Evolutionary conservation across 2,329 filamentous ascomycete genomes (phyloP).

Genomic region (Zasmidium angulare): DNA sequence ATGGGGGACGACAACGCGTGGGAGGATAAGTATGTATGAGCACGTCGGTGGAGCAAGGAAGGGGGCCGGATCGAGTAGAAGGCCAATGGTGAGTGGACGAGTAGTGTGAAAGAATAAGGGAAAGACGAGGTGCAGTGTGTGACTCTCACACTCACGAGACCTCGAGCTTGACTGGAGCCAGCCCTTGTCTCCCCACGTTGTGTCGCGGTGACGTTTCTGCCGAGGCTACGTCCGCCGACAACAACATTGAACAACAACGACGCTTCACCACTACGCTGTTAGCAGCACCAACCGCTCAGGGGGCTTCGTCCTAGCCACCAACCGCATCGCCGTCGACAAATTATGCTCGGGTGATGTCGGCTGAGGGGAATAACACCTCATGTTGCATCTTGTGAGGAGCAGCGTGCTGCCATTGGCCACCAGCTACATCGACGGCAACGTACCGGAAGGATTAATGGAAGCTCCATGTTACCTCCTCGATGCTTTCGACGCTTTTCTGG

Average conservation of each 20-base stretch:
- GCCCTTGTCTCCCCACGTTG: background rate
- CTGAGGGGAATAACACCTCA: background rate
- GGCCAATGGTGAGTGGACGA: background rate
- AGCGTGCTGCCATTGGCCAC: background rate
- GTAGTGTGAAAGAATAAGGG: background rate
- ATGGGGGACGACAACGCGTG: slow-evolving; percentile 18
- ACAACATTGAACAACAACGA: background rate
- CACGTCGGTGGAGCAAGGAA: background rate
- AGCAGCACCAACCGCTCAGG: background rate
- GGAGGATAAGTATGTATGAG: background rate
- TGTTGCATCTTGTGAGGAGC: background rate
- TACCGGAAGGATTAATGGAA: background rate
- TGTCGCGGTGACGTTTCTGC: background rate
- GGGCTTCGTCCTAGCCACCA: background rate
- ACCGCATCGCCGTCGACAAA: background rate
- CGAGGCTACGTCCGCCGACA: background rate
- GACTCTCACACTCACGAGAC: background rate
- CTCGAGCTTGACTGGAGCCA: background rate
- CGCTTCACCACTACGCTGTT: background rate
- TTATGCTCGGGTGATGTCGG: background rate
- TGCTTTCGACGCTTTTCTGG: too few relatives aligned
- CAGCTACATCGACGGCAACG: background rate
- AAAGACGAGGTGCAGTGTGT: background rate
- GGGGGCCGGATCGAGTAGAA: background rate
- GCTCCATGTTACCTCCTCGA: background rate